These are phyloP conservation scores for Sanghuangporus baumii DNA, from an alignment of 1,284 basidiomycete genomes.

Conservation along the genomic window DNA sequence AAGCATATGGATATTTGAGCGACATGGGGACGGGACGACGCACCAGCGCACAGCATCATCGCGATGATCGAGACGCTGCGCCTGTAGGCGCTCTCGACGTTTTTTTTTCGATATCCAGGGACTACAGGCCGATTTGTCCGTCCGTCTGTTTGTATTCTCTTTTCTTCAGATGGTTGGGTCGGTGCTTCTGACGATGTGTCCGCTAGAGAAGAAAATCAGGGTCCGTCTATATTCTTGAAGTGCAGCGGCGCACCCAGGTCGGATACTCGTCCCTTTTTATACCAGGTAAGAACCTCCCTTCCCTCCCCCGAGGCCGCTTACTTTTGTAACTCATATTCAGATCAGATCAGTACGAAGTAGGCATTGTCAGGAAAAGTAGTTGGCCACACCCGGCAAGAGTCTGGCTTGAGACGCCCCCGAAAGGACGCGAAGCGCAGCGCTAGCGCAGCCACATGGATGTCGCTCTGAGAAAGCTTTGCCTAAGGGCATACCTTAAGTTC, in stretches of 20 bases:
- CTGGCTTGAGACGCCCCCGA: slow-evolving; percentile 70
- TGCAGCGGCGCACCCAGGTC: background rate
- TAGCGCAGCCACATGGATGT: background rate
- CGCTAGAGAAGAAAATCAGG: slow-evolving; percentile 30
- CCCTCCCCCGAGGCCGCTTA: background rate
- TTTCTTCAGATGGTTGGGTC: background rate
- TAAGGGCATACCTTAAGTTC: slow-evolving; percentile 58
- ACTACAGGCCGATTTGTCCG: slow-evolving; percentile 25
- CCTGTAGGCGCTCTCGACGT: slow-evolving; percentile 74
- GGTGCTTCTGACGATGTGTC: slow-evolving; percentile 51
- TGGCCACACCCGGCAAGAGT: slow-evolving; percentile 61
- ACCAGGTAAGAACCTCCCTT: slow-evolving; percentile 13
- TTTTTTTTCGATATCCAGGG: slow-evolving; percentile 61
- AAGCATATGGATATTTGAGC: too few relatives aligned
- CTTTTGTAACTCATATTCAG: background rate
- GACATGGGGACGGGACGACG: too few relatives aligned
- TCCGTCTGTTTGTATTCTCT: too few relatives aligned
- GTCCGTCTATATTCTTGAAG: background rate
- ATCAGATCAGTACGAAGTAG: background rate
- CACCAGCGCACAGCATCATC: slow-evolving; percentile 36
- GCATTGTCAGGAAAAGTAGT: slow-evolving; percentile 60
- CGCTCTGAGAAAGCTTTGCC: slow-evolving; percentile 30
- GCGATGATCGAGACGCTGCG: slow-evolving; percentile 66
- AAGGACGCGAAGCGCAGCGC: slow-evolving; percentile 24
- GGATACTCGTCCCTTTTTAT: slow-evolving; percentile 21